Base-by-base conservation (phyloP, 2,329 filamentous ascomycete genomes). In the Graphiopsis chlorocephala region DNA sequence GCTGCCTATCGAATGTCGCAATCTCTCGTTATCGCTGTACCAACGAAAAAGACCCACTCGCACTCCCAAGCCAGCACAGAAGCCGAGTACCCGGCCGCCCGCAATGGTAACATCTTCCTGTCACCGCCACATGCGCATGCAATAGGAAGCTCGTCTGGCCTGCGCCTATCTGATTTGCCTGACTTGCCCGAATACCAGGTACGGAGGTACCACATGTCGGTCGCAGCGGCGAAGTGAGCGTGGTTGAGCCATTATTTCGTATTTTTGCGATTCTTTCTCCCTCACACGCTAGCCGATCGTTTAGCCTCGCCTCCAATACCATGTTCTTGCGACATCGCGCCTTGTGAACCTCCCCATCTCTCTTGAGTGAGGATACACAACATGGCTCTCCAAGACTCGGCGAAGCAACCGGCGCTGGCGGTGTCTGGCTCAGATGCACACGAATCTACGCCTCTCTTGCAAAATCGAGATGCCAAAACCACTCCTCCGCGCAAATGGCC, bases 401-500 rank as follows among this genome's bases (percentile, higher is more conserved):
- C 48, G 14, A 62, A 55, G 60, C 25, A 50, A 5, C 48, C 60
- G 1, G 31, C 25, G 12, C 23, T 55, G 48, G 48, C 15, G 3
- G 48, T 20, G 17, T 45, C 38, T 20, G 7, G n/a, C 38, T 45
- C 38, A 12, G 8, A 26, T 14, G 48, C 48, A 17, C 60, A 62
- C 5, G 60, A 62, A 26, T 62, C 60, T 12, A 62, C 60, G 48
- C 60, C 60, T 15, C 60, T 62, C 25, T 26, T 62, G 48, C 48
- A 31, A 23, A 55, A 23, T 14, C 15, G 38, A 23, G 33, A 53
- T 25, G 7, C 23, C 12, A 58, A 48, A 15, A 6, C 55, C 29
- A 20, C 7, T 17, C 1, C 50, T 53, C 50, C 50, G 5, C 57
- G 58, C 17, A 68, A 65, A 68, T 72, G 70, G 73, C 66, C 68